Percentiles rank a stretch among this genome's conserved stretches.
These are phyloP conservation scores for Crucibulum cyathiforme DNA, from an alignment of 1,284 basidiomycete species.

Conservation along the genomic window DNA sequence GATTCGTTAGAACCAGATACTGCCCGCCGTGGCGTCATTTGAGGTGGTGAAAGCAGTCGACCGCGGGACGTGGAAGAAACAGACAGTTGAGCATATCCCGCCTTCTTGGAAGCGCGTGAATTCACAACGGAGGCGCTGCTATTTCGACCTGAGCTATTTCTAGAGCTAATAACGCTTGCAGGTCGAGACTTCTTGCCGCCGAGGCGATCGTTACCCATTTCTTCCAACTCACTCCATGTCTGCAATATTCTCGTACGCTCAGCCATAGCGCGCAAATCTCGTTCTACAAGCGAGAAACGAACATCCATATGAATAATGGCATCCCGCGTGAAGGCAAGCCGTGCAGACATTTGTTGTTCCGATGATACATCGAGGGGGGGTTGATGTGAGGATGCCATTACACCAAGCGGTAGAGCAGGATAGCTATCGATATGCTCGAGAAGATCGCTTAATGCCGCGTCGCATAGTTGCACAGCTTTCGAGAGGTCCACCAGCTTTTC, in stretches of 20 bases:
- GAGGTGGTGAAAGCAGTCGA: slow-evolving; percentile 55
- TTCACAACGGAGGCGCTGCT: slow-evolving; percentile 53
- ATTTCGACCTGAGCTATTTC: slow-evolving; percentile 59
- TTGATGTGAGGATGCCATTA: slow-evolving; percentile 56
- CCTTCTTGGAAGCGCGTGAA: slow-evolving; percentile 38
- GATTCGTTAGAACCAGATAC: slow-evolving; percentile 51
- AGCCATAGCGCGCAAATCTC: slow-evolving; percentile 62
- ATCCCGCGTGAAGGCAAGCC: slow-evolving; percentile 65
- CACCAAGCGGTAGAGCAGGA: slow-evolving; percentile 60
- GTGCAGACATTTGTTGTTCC: slow-evolving; percentile 67
- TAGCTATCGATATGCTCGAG: slow-evolving; percentile 83
- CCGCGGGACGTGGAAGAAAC: slow-evolving; percentile 41
- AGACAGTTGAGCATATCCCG: slow-evolving; percentile 61
- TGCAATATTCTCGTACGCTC: slow-evolving; percentile 73
- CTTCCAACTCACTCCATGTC: slow-evolving; percentile 79
- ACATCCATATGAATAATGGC: slow-evolving; percentile 53
- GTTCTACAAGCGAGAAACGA: slow-evolving; percentile 45
- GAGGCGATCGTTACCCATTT: slow-evolving; percentile 76
- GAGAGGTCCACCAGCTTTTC: slow-evolving; percentile 59
- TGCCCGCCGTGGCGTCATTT: slow-evolving; percentile 49
- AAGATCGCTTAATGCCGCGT: slow-evolving; percentile 78
- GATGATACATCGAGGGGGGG: slow-evolving; percentile 47
- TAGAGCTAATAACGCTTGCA: slow-evolving; percentile 62
- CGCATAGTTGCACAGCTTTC: slow-evolving; percentile 59
- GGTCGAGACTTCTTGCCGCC: slow-evolving; percentile 67